A percentile compares a stretch with the other conserved stretches of the same genome.
Conservation (phyloP, 2,329 filamentous ascomycete genomes). For the Biscogniauxia sp. region DNA sequence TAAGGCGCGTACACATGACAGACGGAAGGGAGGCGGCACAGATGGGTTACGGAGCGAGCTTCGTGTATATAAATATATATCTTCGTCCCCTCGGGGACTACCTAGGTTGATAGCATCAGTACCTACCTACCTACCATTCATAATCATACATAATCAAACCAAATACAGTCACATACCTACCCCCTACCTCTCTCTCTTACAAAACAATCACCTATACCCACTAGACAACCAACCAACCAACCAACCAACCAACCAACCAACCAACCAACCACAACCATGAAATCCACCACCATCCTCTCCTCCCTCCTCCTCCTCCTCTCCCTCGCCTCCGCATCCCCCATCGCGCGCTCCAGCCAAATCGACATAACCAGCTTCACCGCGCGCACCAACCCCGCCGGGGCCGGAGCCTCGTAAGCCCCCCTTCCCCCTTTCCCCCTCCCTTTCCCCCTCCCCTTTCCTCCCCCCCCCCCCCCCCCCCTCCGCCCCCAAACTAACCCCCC, state of each 20-base stretch:
- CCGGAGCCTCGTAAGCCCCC: conserved; percentile 23
- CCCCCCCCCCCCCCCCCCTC: background rate
- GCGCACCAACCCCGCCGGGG: conserved; percentile 13
- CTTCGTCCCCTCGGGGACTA: background rate
- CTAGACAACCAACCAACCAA: too few species aligned
- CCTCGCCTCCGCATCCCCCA: conserved; percentile 18
- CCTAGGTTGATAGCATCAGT: background rate
- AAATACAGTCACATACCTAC: too few species aligned
- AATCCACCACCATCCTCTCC: conserved; percentile 17
- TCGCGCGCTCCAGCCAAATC: conserved; percentile 14
- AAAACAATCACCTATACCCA: too few species aligned
- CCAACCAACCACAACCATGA: conserved; percentile 16
- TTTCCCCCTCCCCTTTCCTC: too few species aligned
- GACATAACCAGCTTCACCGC: conserved; percentile 23
- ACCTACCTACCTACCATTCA: background rate
- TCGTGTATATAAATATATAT: background rate
- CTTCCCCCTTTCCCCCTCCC: too few species aligned
- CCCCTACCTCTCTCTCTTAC: too few species aligned
- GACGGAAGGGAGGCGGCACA: background rate
- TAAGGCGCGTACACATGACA: background rate
- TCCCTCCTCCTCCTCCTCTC: conserved; percentile 22
- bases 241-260: background rate
- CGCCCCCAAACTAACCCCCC: background rate
- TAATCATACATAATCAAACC: background rate
- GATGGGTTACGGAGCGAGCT: background rate